A percentile compares a stretch with the other conserved stretches of the same genome.
Evolutionary conservation across 768 basidiomycete genomes (phyloP).

Genomic region (Leccinum sublutescens): DNA sequence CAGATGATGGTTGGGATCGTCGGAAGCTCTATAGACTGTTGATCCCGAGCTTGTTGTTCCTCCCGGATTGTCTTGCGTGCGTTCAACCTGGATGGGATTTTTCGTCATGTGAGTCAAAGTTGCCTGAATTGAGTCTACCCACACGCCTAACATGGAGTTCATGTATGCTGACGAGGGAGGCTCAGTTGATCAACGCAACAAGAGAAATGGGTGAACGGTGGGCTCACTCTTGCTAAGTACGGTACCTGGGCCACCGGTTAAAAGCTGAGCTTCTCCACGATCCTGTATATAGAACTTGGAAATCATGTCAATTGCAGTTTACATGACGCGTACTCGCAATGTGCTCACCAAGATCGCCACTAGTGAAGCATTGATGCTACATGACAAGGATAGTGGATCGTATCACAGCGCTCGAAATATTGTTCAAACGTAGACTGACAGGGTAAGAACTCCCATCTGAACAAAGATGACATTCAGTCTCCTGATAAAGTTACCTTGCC

Average conservation of each 20-base stretch:
- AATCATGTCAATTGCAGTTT: neutral
- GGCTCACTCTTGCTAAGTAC: slow-evolving; percentile 22
- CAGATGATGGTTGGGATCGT: neutral
- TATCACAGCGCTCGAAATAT: neutral
- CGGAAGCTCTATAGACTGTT: neutral
- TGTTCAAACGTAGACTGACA: slow-evolving; percentile 5
- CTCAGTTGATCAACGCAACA: neutral
- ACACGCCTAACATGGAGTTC: slow-evolving; percentile 29
- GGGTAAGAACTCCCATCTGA: slow-evolving; percentile 21
- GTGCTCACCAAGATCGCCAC: slow-evolving; percentile 14
- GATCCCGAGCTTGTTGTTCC: neutral
- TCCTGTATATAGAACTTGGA: slow-evolving; percentile 19
- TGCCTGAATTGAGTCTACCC: neutral
- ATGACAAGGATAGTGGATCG: neutral
- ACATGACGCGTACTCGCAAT: neutral
- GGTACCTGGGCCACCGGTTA: slow-evolving; percentile 10
- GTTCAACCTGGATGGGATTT: slow-evolving; percentile 10
- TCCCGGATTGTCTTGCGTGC: slow-evolving; percentile 20
- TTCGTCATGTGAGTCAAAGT: neutral
- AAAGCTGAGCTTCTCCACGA: neutral
- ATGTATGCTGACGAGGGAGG: slow-evolving; percentile 13
- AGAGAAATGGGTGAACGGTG: neutral
- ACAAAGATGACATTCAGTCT: slow-evolving; percentile 14
- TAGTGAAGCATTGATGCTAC: slow-evolving; percentile 10
- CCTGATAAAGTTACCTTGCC: slow-evolving; percentile 13